phyloP scores from a whole-genome alignment of 169 alveolate genomes.

The Perkinsus marinus region DNA sequence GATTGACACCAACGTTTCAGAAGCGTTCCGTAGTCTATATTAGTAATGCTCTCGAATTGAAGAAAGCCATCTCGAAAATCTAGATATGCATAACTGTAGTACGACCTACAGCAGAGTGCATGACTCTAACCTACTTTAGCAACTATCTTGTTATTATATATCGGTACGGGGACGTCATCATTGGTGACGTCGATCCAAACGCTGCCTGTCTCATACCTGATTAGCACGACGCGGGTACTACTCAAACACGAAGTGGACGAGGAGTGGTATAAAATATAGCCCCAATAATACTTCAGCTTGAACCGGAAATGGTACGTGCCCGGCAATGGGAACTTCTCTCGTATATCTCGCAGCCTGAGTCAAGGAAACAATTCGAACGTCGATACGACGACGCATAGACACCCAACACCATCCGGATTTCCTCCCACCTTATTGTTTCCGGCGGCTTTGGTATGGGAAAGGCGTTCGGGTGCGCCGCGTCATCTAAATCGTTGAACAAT shows the following conservation, averaged over 20 bases:
- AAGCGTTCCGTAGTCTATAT: too few relatives aligned
- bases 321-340: constrained; percentile 11
- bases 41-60: too few relatives aligned
- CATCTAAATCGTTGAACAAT: neutral
- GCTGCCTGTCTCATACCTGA: neutral
- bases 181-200: constrained; percentile 10
- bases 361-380: neutral
- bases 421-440: neutral
- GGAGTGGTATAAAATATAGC: neutral
- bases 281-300: neutral
- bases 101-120: too few relatives aligned
- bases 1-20: too few relatives aligned
- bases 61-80: too few relatives aligned
- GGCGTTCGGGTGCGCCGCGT: neutral
- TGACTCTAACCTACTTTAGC: constrained; percentile 3
- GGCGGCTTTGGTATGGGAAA: neutral
- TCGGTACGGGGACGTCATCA: neutral
- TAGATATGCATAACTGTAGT: too few relatives aligned
- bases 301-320: constrained; percentile 5
- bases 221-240: too few relatives aligned
- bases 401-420: too few relatives aligned
- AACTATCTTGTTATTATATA: neutral
- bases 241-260: neutral
- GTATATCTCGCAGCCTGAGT: neutral
- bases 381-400: too few relatives aligned